Conservation (phyloP, 305 asterid genomes). For the Fraxinus greggii region DNA sequence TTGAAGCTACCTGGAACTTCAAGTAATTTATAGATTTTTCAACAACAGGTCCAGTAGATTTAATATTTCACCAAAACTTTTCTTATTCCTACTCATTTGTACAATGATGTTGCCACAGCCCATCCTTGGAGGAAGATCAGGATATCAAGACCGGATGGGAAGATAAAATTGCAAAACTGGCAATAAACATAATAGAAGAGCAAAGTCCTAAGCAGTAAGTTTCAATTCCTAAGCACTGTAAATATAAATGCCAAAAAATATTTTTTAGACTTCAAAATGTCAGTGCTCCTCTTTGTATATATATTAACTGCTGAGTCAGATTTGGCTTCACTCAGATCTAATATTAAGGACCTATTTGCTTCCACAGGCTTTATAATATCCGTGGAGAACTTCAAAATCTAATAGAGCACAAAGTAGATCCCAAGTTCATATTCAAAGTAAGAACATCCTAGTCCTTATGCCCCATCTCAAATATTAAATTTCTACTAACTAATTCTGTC, state of each 20-base stretch:
- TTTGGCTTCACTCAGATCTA: constrained; percentile 1
- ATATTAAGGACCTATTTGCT: constrained; percentile 22
- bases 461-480: constrained; percentile 13
- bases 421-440: constrained; percentile 76
- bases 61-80: constrained; percentile 17
- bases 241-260: not conserved
- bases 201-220: constrained; percentile 92
- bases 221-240: not conserved
- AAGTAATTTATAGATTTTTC: constrained; percentile 36
- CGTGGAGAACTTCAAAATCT: constrained; percentile 83
- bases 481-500: constrained; percentile 22
- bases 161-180: constrained; percentile 71
- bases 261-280: not conserved
- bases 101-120: constrained; percentile 42
- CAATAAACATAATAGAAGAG: constrained; percentile 65
- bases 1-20: constrained; percentile 84
- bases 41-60: not conserved
- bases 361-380: constrained; percentile 60
- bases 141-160: constrained; percentile 86
- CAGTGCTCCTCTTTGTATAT: not conserved
- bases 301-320: not conserved
- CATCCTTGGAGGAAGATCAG: constrained; percentile 55
- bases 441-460: constrained; percentile 25
- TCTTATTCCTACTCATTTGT: constrained; percentile 18
- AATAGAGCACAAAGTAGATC: constrained; percentile 76